phyloP scores from a whole-genome alignment of 2,329 filamentous ascomycete species.

The Xylariaceae sp. region DNA sequence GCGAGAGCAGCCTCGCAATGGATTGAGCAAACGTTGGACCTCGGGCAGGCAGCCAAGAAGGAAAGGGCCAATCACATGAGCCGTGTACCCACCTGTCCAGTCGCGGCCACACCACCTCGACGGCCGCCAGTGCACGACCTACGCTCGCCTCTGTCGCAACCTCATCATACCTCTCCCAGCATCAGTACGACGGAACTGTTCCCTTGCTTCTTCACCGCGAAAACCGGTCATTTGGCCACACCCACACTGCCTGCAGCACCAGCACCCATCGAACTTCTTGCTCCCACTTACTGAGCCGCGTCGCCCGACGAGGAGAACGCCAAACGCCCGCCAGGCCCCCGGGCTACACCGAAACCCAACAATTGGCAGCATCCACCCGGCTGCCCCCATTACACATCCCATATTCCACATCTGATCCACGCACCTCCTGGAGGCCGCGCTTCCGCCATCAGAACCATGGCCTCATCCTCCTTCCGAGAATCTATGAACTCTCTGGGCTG shows the following conservation, averaged over 20 bases:
- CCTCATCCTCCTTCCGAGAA: constrained; percentile 84
- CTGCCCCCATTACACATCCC: constrained; percentile 8
- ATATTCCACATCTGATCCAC: too few relatives aligned
- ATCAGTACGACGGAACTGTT: constrained; percentile 16
- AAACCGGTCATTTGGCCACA: constrained; percentile 18
- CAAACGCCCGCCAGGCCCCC: constrained; percentile 6
- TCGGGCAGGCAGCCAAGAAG: not conserved
- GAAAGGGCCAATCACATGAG: constrained; percentile 6
- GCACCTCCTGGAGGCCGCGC: too few relatives aligned
- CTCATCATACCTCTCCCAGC: constrained; percentile 20
- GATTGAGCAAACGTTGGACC: constrained; percentile 9
- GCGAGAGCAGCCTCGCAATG: constrained; percentile 12
- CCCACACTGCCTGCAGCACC: too few relatives aligned
- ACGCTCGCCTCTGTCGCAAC: constrained; percentile 16
- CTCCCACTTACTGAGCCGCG: not conserved
- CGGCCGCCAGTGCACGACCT: too few relatives aligned
- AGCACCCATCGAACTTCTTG: constrained; percentile 8
- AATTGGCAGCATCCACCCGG: not conserved
- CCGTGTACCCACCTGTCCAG: constrained; percentile 3
- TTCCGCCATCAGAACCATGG: constrained; percentile 51
- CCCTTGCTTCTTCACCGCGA: constrained; percentile 6
- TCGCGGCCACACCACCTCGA: constrained; percentile 12
- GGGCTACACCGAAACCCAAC: constrained; percentile 8
- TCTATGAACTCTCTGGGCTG: constrained; percentile 93
- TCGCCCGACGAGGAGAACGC: constrained; percentile 9